Conservation (phyloP, 2,329 filamentous ascomycete genomes). For the Cladosporium sp. region DNA sequence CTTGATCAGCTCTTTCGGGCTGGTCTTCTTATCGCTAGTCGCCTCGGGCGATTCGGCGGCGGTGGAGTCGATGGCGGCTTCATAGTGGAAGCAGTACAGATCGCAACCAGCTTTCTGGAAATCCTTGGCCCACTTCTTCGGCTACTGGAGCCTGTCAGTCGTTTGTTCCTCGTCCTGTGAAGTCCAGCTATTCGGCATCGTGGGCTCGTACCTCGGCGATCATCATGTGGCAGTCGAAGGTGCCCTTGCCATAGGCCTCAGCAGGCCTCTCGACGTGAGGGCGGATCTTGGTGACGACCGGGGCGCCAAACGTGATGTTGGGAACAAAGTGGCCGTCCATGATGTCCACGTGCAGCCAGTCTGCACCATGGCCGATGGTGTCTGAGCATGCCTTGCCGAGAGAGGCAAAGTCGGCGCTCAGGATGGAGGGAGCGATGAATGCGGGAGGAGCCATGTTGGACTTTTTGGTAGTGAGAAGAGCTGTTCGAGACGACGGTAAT, state of each 20-base stretch:
- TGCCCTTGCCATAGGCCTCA: constrained; percentile 70
- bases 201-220: constrained; percentile 74
- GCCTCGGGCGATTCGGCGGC: constrained; percentile 75
- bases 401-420: constrained; percentile 90
- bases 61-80: constrained; percentile 79
- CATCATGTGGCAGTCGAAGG: constrained; percentile 99
- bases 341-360: constrained; percentile 95
- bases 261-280: constrained; percentile 74
- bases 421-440: constrained; percentile 97
- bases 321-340: constrained; percentile 99
- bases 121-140: constrained; percentile 95
- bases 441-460: constrained; percentile 75
- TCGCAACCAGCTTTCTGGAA: constrained; percentile 94
- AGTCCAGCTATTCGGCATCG: neutral
- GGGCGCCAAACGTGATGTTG: constrained; percentile 94
- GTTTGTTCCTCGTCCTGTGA: neutral
- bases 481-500: too few species aligned
- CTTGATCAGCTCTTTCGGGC: constrained; percentile 75
- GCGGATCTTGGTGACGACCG: constrained; percentile 91
- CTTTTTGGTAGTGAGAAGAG: neutral
- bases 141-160: constrained; percentile 48
- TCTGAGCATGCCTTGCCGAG: constrained; percentile 80
- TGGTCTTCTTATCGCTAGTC: constrained; percentile 67
- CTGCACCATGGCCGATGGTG: constrained; percentile 80
- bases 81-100: constrained; percentile 99